These are phyloP conservation scores for Naganishia sp. DNA, from an alignment of 1,284 basidiomycete genomes.

Conservation along the genomic window DNA sequence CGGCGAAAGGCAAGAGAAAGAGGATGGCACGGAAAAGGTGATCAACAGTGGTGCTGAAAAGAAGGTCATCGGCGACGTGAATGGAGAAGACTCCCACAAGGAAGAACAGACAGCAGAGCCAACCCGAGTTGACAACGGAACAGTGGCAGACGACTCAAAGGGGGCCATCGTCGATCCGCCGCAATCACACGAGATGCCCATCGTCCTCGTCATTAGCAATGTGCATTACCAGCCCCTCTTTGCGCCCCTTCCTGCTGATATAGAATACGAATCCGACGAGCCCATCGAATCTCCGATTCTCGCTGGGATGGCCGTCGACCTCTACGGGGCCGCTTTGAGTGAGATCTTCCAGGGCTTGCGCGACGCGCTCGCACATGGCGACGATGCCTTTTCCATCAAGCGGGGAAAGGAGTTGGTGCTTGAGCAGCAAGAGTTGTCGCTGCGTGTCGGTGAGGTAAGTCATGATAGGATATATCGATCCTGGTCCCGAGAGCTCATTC, in stretches of 20 bases:
- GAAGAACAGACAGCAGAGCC: background rate
- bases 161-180: background rate
- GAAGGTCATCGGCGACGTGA: background rate
- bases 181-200: background rate
- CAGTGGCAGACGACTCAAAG: background rate
- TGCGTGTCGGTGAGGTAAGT: slow-evolving; percentile 32
- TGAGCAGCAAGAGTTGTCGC: slow-evolving; percentile 13
- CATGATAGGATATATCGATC: background rate
- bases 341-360: slow-evolving; percentile 29
- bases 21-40: background rate
- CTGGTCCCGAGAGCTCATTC: background rate
- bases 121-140: background rate
- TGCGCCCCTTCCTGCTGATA: slow-evolving; percentile 15
- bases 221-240: slow-evolving; percentile 25
- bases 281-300: background rate
- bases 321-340: slow-evolving; percentile 24
- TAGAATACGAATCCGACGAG: background rate
- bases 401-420: slow-evolving; percentile 32
- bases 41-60: background rate
- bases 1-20: background rate
- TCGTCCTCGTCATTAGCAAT: slow-evolving; percentile 19
- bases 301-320: slow-evolving; percentile 5
- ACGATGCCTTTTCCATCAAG: slow-evolving; percentile 20
- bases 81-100: background rate
- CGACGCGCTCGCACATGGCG: slow-evolving; percentile 12